These are phyloP conservation scores for Oryza australiensis DNA, from an alignment of 176 grass and related monocot species.

Conservation along the genomic window DNA sequence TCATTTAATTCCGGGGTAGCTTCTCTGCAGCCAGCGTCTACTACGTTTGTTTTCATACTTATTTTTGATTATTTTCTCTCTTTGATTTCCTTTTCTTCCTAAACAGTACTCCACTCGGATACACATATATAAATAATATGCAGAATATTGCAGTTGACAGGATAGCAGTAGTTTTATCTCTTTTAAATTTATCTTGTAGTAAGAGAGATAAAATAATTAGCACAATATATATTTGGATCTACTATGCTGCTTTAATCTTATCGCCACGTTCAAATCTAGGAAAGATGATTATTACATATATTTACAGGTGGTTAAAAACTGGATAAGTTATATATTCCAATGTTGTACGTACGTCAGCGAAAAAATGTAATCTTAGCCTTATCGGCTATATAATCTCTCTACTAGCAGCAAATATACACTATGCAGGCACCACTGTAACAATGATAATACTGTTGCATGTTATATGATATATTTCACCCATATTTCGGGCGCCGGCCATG, in stretches of 20 bases:
- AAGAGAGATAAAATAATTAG: not conserved
- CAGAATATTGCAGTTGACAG: not conserved
- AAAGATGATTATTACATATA: not conserved
- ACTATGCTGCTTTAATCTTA: not conserved
- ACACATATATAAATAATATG: not conserved
- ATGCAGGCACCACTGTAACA: not conserved
- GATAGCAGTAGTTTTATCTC: not conserved
- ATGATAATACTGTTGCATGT: slow-evolving; percentile 9
- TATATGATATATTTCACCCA: not conserved
- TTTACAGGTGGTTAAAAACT: not conserved
- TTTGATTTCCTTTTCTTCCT: not conserved
- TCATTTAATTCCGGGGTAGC: not conserved
- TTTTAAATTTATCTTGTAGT: not conserved
- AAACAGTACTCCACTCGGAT: not conserved
- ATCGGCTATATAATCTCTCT: not conserved
- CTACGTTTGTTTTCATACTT: not conserved
- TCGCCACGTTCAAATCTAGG: not conserved
- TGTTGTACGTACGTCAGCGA: not conserved
- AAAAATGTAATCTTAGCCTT: not conserved
- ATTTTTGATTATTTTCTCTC: not conserved
- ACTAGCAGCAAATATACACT: not conserved
- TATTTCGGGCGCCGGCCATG: not conserved
- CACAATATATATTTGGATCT: not conserved
- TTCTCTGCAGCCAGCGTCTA: not conserved
- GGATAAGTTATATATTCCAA: not conserved